Evolutionary conservation across 257 asterid species (phyloP), one percentile per base, ranked within the genome.

Genomic region (Forsythia suspensa): DNA sequence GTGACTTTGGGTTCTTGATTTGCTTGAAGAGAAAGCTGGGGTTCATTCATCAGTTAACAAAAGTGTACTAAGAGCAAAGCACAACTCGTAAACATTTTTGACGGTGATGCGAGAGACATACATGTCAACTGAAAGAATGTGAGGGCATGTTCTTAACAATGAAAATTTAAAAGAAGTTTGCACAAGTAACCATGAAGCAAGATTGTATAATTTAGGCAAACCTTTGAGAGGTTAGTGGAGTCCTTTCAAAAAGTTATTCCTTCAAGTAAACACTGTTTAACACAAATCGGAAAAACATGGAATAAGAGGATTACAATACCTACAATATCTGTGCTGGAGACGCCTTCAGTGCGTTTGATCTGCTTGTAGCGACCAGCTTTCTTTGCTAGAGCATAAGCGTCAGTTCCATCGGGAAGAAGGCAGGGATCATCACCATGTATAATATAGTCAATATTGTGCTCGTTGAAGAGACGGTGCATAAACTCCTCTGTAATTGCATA

Each of bases 341-440:
- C 98, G 43, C 99, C 99, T 88, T 95, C 98, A 57, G 99, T 95
- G 46, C 98, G 98, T 84, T 93, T 95, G 67, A 95, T 95, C 89
- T 95, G 98, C 89, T 93, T 91, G 91, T 95, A 95, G 34, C 98
- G 96, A 77, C 99, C 99, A 70, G 79, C 99, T 85, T 88, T 93
- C 86, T 93, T 95, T 20, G 99, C 98, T 40, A 89, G 82, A 78
- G 96, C 99, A 80, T 95, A 95, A 81, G 99, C 99, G 86, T 95
- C 98, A 75, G 94, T 93, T 82, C 99, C 99, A 75, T 95, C 96
- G 6, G 98, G 97, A 76, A 95, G 97, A 82, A 93, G 88, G 80
- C 99, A 95, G 9, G 99, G 99, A 82, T 95, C 99, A 82, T 95
- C 99, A 70, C 98, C 99, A 6, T 95, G 99, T 76, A 95, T 91